Evolutionary conservation across 441 rosid genomes (phyloP).

Genomic region (Kokia cookei): DNA sequence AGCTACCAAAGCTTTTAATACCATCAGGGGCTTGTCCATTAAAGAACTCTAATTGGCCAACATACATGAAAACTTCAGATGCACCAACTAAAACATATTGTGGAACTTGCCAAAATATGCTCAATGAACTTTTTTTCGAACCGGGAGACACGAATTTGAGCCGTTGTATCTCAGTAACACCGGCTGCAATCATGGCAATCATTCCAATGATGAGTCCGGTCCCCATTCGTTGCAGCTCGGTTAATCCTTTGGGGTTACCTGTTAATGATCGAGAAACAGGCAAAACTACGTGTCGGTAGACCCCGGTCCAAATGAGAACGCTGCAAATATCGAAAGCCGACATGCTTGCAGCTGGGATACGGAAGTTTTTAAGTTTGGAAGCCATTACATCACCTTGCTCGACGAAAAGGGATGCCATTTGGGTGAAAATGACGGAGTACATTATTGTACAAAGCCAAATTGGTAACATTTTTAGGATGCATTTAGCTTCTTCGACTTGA

Average conservation of each 20-base stretch:
- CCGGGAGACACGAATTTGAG: conserved; percentile 39
- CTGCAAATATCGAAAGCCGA: conserved; percentile 78
- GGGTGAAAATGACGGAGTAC: conserved; percentile 88
- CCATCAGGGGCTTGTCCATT: conserved; percentile 90
- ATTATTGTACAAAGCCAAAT: conserved; percentile 90
- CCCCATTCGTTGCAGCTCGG: conserved; percentile 90
- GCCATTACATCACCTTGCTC: conserved; percentile 90
- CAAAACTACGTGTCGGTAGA: conserved; percentile 57
- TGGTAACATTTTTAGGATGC: conserved; percentile 76
- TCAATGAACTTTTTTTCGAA: conserved; percentile 46
- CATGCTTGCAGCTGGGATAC: conserved; percentile 92
- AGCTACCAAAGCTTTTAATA: conserved; percentile 86
- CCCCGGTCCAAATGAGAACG: conserved; percentile 67
- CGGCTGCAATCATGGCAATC: conserved; percentile 81
- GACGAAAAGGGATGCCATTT: conserved; percentile 89
- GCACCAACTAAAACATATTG: conserved; percentile 82
- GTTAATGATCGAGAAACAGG: conserved; percentile 47
- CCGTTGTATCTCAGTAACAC: conserved; percentile 61
- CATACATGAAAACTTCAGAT: conserved; percentile 90
- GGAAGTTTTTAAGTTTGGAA: conserved; percentile 42
- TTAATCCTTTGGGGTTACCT: conserved; percentile 48
- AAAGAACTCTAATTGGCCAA: conserved; percentile 88
- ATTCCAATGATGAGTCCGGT: conserved; percentile 71
- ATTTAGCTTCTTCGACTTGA: conserved; percentile 91
- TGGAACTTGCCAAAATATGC: conserved; percentile 88